Evolutionary conservation across 2,329 filamentous ascomycete species (phyloP).

Genomic region (Cryoendolithus antarcticus): DNA sequence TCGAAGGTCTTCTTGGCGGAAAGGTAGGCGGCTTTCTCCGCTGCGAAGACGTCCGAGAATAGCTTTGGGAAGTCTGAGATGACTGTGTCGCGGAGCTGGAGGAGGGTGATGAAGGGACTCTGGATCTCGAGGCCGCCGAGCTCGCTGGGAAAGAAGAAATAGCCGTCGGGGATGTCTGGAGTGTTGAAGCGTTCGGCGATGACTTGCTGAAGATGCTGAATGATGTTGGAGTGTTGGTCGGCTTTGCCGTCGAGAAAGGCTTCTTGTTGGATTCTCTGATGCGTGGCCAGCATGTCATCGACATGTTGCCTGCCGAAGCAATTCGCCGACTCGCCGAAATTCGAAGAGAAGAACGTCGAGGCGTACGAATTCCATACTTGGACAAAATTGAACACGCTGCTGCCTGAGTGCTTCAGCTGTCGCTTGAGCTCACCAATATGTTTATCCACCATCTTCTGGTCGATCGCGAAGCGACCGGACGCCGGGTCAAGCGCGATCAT

Average conservation of each 20-base stretch:
- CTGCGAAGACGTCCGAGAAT: no score
- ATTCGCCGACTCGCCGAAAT: conserved; percentile 41
- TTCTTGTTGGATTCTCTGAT: conserved; percentile 36
- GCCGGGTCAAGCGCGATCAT: conserved; percentile 44
- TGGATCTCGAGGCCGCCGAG: conserved; percentile 39
- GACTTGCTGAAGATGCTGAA: conserved; percentile 30
- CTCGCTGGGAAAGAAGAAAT: conserved; percentile 40
- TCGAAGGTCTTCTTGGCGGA: no score
- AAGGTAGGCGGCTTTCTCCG: no score
- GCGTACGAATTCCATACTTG: conserved; percentile 45
- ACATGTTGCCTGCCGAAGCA: conserved; percentile 42
- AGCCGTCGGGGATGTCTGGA: conserved; percentile 36
- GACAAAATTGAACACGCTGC: conserved; percentile 46
- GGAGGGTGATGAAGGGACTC: conserved; percentile 38
- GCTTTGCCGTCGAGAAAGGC: conserved; percentile 30
- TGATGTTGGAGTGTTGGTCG: conserved; percentile 9
- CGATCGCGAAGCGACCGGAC: conserved; percentile 46
- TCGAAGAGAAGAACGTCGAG: conserved; percentile 39
- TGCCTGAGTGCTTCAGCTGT: conserved; percentile 41
- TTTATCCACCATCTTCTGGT: conserved; percentile 44
- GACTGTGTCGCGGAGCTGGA: conserved; percentile 34
- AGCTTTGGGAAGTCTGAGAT: conserved; percentile 10
- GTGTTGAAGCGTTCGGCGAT: conserved; percentile 42
- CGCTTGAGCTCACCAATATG: conserved; percentile 48
- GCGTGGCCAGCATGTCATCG: conserved; percentile 39